Percentiles rank a stretch among this genome's conserved stretches.
Evolutionary conservation across 1,284 basidiomycete genomes (phyloP).

Genomic region (Malassezia japonica): DNA sequence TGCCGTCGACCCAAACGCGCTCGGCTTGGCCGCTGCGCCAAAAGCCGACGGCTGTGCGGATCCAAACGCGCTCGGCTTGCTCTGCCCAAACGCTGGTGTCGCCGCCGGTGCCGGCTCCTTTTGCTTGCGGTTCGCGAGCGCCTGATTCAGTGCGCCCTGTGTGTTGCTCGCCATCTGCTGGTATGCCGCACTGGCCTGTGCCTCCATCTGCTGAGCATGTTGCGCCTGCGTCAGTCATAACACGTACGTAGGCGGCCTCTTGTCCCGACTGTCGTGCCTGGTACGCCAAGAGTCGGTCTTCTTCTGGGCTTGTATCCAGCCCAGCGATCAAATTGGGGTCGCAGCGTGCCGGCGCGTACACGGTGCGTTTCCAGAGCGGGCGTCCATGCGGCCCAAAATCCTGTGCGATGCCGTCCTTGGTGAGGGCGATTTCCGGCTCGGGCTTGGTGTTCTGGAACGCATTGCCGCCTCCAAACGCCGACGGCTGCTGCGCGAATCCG

Average conservation of each 20-base stretch:
- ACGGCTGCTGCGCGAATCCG: background rate
- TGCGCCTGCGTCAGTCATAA: background rate
- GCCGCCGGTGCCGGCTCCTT: background rate
- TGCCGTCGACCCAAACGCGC: background rate
- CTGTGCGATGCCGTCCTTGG: slow-evolving; percentile 11
- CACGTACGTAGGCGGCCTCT: slow-evolving; percentile 7
- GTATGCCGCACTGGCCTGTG: slow-evolving; percentile 6
- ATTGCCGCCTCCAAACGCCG: background rate
- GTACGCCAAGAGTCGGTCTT: slow-evolving; percentile 14
- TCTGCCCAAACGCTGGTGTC: slow-evolving; percentile 6
- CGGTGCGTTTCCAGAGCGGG: slow-evolving; percentile 13
- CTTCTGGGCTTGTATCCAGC: slow-evolving; percentile 13
- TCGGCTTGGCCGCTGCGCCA: background rate
- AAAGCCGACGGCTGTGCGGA: background rate
- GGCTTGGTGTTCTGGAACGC: background rate
- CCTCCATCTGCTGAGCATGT: slow-evolving; percentile 2
- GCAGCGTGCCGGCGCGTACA: slow-evolving; percentile 14
- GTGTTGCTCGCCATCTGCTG: slow-evolving; percentile 3
- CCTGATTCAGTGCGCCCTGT: slow-evolving; percentile 8
- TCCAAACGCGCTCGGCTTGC: slow-evolving; percentile 6
- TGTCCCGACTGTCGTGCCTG: slow-evolving; percentile 8
- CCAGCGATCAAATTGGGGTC: slow-evolving; percentile 17
- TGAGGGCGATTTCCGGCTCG: slow-evolving; percentile 15
- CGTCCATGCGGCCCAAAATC: slow-evolving; percentile 15
- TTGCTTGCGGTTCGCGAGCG: slow-evolving; percentile 6